Conservation (phyloP, 2,329 filamentous ascomycete genomes). For the Teratosphaeria zuluensis region DNA sequence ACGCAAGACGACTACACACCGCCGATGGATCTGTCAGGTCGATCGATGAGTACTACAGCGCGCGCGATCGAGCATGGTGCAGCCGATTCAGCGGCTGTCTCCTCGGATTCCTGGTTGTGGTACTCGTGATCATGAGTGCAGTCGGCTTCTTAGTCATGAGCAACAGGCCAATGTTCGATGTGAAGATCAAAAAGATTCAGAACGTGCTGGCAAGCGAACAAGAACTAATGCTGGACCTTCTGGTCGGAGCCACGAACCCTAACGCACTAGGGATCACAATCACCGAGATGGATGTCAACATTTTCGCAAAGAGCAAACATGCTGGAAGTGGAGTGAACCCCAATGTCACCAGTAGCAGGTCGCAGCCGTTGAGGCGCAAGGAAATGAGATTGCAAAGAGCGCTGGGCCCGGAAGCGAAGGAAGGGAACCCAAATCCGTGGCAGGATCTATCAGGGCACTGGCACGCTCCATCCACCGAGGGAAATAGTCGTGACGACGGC, state of each 20-base stretch:
- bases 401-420: not conserved
- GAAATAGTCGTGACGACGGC: constrained; percentile 11
- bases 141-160: constrained; percentile 86
- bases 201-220: constrained; percentile 91
- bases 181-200: constrained; percentile 69
- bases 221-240: constrained; percentile 87
- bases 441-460: constrained; percentile 18
- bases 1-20: constrained; percentile 44
- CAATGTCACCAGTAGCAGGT: not conserved
- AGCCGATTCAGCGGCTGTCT: constrained; percentile 78
- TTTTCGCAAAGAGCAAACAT: constrained; percentile 90
- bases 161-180: constrained; percentile 72
- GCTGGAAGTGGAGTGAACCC: constrained; percentile 43
- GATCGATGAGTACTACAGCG: constrained; percentile 32
- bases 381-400: not conserved
- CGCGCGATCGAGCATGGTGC: constrained; percentile 6
- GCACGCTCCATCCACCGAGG: constrained; percentile 9
- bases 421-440: not conserved
- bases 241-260: constrained; percentile 80
- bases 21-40: constrained; percentile 43
- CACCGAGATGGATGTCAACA: constrained; percentile 75
- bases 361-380: not conserved
- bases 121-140: constrained; percentile 73
- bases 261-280: constrained; percentile 85
- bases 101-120: constrained; percentile 69